Evolutionary conservation across 1,284 basidiomycete genomes (phyloP).

Genomic region (Rhodotorula sp.): DNA sequence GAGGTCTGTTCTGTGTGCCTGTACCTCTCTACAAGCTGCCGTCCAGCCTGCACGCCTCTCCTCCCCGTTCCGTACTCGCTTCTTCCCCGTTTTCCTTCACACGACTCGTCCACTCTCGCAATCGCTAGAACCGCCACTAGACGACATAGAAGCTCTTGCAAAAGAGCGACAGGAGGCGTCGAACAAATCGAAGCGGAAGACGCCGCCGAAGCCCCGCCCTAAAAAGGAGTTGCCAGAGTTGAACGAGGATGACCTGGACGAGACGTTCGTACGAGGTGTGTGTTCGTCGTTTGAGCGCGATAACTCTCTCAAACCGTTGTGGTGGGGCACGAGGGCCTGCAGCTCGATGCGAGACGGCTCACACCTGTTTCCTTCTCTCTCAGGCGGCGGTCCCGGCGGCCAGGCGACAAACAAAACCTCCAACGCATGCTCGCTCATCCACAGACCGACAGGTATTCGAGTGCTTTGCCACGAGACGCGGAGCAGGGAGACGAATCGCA

Average conservation of each 20-base stretch:
- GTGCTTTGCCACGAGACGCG: slow-evolving; percentile 53
- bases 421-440: slow-evolving; percentile 51
- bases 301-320: neutral
- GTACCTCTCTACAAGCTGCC: no score
- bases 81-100: neutral
- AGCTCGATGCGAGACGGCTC: neutral
- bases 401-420: slow-evolving; percentile 54
- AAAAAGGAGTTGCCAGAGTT: slow-evolving; percentile 16
- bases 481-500: slow-evolving; percentile 51
- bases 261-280: slow-evolving; percentile 30
- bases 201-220: slow-evolving; percentile 12
- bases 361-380: no score
- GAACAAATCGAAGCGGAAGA: slow-evolving; percentile 14
- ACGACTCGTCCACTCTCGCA: neutral
- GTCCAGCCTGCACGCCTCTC: no score
- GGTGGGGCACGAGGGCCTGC: no score
- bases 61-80: neutral
- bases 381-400: slow-evolving; percentile 53
- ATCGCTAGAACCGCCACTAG: neutral
- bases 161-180: neutral
- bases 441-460: slow-evolving; percentile 52
- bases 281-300: no score
- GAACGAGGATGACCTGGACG: slow-evolving; percentile 38
- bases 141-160: neutral
- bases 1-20: no score